phyloP scores from a whole-genome alignment of 805 yeast species.

The Ogataea trehalophila region DNA sequence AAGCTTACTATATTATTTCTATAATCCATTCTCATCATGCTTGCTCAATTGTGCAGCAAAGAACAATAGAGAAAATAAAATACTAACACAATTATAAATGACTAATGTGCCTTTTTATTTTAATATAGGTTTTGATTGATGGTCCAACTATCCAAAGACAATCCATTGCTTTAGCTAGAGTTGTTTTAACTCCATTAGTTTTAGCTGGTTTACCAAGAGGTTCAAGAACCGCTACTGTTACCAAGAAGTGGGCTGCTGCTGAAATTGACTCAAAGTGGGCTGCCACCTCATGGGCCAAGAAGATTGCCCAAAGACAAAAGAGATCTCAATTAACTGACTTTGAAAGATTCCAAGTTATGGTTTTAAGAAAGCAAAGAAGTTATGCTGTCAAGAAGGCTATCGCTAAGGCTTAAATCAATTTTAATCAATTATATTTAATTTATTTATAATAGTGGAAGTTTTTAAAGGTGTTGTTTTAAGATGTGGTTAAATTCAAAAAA shows the following conservation, averaged over 20 bases:
- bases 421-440: not conserved
- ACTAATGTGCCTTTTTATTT: not conserved
- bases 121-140: constrained; percentile 75
- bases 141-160: constrained; percentile 97
- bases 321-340: constrained; percentile 93
- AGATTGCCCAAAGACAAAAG: constrained; percentile 91
- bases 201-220: constrained; percentile 89
- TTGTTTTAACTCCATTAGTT: constrained; percentile 89
- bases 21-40: not conserved
- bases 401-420: constrained; percentile 74
- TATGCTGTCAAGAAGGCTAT: constrained; percentile 92
- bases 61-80: not conserved
- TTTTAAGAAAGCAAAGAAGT: constrained; percentile 96
- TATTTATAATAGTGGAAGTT: not conserved
- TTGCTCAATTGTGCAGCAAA: not conserved
- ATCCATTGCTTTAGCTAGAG: constrained; percentile 80
- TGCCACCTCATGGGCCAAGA: constrained; percentile 94
- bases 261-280: constrained; percentile 89
- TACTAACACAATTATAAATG: constrained; percentile 5
- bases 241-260: constrained; percentile 92
- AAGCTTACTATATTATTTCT: too few relatives aligned
- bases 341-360: constrained; percentile 99
- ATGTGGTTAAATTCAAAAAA: not conserved
- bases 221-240: constrained; percentile 77
- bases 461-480: not conserved